Evolutionary conservation across 441 rosid genomes (phyloP).

Genomic region (Adansonia gregorii): DNA sequence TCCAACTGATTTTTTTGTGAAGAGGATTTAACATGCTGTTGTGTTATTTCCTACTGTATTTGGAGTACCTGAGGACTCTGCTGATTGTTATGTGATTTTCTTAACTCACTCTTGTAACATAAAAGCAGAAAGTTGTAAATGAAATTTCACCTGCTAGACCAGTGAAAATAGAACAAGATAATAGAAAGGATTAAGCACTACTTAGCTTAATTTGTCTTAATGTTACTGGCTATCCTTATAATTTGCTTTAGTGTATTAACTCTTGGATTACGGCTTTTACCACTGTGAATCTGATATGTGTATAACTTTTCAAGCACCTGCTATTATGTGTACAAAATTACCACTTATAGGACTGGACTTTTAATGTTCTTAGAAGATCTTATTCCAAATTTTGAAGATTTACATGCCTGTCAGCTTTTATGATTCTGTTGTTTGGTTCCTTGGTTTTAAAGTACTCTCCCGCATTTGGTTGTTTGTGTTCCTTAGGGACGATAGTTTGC

Average conservation of each 20-base stretch:
- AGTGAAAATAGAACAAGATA: neutral
- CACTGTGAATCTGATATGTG: neutral
- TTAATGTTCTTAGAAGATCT: neutral
- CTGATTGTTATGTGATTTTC: constrained; percentile 1
- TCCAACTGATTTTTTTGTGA: neutral
- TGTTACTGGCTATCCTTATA: neutral
- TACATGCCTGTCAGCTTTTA: neutral
- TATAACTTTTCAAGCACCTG: neutral
- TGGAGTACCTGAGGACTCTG: neutral
- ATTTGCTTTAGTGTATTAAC: neutral
- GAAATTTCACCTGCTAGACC: neutral
- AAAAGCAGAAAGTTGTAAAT: neutral
- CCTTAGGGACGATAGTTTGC: neutral
- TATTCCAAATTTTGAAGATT: neutral
- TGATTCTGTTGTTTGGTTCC: neutral
- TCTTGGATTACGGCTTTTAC: neutral
- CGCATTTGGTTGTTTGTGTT: constrained; percentile 9
- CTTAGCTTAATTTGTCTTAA: neutral
- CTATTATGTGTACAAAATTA: neutral
- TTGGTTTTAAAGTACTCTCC: neutral
- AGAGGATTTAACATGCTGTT: neutral
- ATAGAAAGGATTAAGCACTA: neutral
- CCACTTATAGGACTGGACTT: neutral
- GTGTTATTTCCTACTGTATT: neutral
- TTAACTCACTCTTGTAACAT: neutral